Conservation (phyloP, 495 filamentous ascomycete genomes). For the Aspergillus bertholletiae region DNA sequence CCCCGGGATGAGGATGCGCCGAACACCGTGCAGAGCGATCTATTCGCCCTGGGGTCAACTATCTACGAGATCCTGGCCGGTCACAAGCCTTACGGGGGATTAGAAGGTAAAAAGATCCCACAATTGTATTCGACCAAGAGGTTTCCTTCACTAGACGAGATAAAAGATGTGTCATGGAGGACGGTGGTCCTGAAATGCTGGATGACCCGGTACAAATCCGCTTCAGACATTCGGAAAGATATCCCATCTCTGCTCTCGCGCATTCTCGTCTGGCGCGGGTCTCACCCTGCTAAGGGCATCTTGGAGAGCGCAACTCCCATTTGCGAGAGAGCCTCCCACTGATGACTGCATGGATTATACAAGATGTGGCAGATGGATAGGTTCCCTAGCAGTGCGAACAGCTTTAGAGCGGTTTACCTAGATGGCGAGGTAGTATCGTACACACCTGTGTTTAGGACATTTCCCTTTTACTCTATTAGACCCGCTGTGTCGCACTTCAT, state of each 20-base stretch:
- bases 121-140: not conserved
- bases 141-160: not conserved
- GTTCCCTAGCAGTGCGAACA: not conserved
- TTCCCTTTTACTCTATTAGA: not conserved
- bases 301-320: no score
- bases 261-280: no score
- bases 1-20: not conserved
- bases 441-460: not conserved
- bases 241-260: not conserved
- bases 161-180: not conserved
- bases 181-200: not conserved
- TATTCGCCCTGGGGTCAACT: not conserved
- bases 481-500: not conserved
- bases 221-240: not conserved
- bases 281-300: no score
- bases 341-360: not conserved
- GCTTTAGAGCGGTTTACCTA: no score
- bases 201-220: not conserved
- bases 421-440: not conserved
- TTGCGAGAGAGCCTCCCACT: no score
- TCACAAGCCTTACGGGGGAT: not conserved
- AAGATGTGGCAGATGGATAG: not conserved
- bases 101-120: not conserved
- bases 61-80: not conserved
- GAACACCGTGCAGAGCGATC: not conserved